Percentiles rank a stretch among this genome's conserved stretches.
Conservation (phyloP, 768 basidiomycete genomes). For the Mycena epipterygia region DNA sequence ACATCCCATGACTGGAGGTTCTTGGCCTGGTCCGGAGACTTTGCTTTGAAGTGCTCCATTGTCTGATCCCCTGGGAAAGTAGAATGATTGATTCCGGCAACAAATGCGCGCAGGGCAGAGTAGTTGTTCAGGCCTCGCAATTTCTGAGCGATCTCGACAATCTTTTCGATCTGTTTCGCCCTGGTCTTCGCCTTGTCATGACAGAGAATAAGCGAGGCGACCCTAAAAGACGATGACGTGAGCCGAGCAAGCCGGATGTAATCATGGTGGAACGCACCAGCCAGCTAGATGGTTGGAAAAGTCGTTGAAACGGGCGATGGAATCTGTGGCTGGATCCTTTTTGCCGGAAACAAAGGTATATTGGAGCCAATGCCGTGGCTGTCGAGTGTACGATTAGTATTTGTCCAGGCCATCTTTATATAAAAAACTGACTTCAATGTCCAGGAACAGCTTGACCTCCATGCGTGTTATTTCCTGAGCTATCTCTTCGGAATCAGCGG, state of each 20-base stretch:
- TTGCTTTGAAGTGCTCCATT: conserved; percentile 78
- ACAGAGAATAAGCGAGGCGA: conserved; percentile 90
- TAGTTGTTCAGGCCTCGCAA: conserved; percentile 92
- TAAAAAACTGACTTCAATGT: conserved; percentile 72
- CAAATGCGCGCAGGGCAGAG: conserved; percentile 90
- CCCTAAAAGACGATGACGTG: conserved; percentile 64
- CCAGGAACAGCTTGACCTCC: conserved; percentile 76
- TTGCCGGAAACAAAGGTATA: conserved; percentile 80
- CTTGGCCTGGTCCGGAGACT: conserved; percentile 79
- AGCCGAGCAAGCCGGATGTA: conserved; percentile 13
- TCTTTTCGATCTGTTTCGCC: conserved; percentile 88
- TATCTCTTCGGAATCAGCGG: conserved; percentile 72
- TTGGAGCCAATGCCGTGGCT: conserved; percentile 92
- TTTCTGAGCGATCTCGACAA: conserved; percentile 85
- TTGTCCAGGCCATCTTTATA: conserved; percentile 2
- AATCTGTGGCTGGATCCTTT: conserved; percentile 73
- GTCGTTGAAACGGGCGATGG: conserved; percentile 80
- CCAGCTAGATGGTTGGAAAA: conserved; percentile 88
- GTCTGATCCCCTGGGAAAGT: conserved; percentile 84
- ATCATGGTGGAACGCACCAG: conserved; percentile 66
- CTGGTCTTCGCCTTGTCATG: conserved; percentile 84
- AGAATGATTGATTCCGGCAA: conserved; percentile 93
- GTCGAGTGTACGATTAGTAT: conserved; percentile 21
- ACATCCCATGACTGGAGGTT: conserved; percentile 87
- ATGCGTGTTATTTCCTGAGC: conserved; percentile 90